Evolutionary conservation across 164 flowering plant species (phyloP).

Genomic region (Euptelea pleiosperma): DNA sequence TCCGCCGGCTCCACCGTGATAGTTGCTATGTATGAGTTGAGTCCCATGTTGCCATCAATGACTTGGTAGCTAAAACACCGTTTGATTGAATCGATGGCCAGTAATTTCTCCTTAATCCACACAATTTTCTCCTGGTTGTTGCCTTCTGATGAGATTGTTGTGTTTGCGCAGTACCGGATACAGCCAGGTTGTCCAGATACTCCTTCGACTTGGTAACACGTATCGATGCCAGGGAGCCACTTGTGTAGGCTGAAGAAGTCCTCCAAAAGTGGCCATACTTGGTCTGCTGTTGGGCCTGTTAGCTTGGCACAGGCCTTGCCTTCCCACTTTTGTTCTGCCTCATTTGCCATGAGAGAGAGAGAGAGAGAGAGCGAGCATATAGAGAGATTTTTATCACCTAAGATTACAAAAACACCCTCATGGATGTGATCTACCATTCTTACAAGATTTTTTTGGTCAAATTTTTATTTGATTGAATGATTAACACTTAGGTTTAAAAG

Average conservation of each 20-base stretch:
- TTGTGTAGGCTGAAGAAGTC: slow-evolving; percentile 41
- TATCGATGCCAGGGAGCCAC: slow-evolving; percentile 40
- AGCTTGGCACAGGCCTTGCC: slow-evolving; percentile 32
- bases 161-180: slow-evolving; percentile 43
- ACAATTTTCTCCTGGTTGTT: not conserved
- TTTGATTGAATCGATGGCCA: slow-evolving; percentile 26
- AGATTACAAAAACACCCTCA: too few relatives aligned
- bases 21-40: slow-evolving; percentile 29
- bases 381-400: too few relatives aligned
- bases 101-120: slow-evolving; percentile 55
- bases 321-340: slow-evolving; percentile 32
- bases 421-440: too few relatives aligned
- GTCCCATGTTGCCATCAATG: slow-evolving; percentile 35
- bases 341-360: not conserved
- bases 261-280: slow-evolving; percentile 41
- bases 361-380: slow-evolving; percentile 1
- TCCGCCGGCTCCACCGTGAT: slow-evolving; percentile 20
- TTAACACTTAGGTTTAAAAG: too few relatives aligned
- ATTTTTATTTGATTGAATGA: too few relatives aligned
- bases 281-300: slow-evolving; percentile 22
- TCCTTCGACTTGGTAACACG: slow-evolving; percentile 29
- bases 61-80: slow-evolving; percentile 44
- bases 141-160: not conserved
- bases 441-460: too few relatives aligned
- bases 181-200: slow-evolving; percentile 36